Evolutionary conservation across 2,329 filamentous ascomycete species (phyloP).

Genomic region (Paramyrothecium sp.): DNA sequence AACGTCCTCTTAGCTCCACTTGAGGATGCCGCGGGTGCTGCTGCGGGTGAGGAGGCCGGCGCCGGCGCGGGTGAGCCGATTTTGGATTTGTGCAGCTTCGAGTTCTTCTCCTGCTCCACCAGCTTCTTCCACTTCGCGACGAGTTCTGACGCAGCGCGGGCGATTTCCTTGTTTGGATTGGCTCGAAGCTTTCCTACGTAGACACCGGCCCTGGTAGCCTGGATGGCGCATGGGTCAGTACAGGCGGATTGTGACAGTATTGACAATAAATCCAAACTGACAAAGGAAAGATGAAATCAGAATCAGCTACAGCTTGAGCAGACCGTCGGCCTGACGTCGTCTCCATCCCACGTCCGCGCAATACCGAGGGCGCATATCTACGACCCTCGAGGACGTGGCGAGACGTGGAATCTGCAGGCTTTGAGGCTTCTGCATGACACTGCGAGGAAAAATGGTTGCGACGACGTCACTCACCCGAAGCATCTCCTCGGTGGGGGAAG

Average conservation of each 20-base stretch:
- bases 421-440: too few species aligned
- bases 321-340: too few species aligned
- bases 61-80: slow-evolving; percentile 39
- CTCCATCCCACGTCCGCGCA: too few species aligned
- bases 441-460: too few species aligned
- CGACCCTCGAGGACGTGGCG: too few species aligned
- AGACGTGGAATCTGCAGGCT: too few species aligned
- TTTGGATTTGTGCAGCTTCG: slow-evolving; percentile 42
- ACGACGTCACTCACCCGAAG: slow-evolving; percentile 61
- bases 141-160: slow-evolving; percentile 74
- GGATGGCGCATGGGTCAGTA: neutral
- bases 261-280: neutral
- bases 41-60: slow-evolving; percentile 54
- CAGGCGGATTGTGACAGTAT: neutral
- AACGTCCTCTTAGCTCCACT: slow-evolving; percentile 47
- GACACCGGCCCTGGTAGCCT: slow-evolving; percentile 88
- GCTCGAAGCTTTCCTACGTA: slow-evolving; percentile 78
- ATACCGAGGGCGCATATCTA: too few species aligned
- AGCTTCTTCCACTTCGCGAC: slow-evolving; percentile 85
- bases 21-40: slow-evolving; percentile 37
- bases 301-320: neutral
- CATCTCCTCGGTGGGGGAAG: slow-evolving; percentile 84
- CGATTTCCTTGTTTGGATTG: slow-evolving; percentile 80
- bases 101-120: slow-evolving; percentile 63
- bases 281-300: neutral